Conservation (phyloP, 306 rosid species). For the Quercus agrifolia region DNA sequence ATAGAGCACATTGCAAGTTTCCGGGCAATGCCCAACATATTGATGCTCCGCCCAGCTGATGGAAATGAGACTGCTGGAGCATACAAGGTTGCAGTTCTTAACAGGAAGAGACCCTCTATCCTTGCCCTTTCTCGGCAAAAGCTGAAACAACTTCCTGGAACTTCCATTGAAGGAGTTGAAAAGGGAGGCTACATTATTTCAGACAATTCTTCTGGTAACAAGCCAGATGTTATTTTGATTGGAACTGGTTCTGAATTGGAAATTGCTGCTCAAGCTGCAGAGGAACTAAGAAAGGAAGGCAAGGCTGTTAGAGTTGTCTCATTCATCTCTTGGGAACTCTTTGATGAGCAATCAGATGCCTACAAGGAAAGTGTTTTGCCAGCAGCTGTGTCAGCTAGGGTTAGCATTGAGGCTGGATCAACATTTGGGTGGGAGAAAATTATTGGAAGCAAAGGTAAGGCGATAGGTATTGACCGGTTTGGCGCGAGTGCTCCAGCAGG, state of each 20-base stretch:
- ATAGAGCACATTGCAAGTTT: constrained; percentile 95
- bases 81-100: constrained; percentile 74
- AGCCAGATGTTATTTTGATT: constrained; percentile 89
- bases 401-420: constrained; percentile 94
- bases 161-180: constrained; percentile 83
- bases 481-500: constrained; percentile 99
- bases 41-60: constrained; percentile 98
- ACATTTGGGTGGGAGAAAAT: constrained; percentile 96
- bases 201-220: constrained; percentile 83
- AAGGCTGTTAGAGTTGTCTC: constrained; percentile 92
- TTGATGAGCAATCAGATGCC: constrained; percentile 73
- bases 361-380: constrained; percentile 98
- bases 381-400: constrained; percentile 80
- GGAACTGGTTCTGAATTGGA: constrained; percentile 98
- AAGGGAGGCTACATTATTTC: constrained; percentile 92
- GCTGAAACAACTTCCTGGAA: constrained; percentile 73
- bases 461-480: constrained; percentile 84
- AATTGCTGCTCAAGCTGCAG: constrained; percentile 86
- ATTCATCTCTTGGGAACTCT: constrained; percentile 90
- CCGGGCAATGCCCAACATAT: constrained; percentile 95
- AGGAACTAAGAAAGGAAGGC: constrained; percentile 87
- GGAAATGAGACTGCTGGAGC: constrained; percentile 99
- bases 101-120: constrained; percentile 89
- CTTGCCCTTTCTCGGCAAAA: constrained; percentile 97
- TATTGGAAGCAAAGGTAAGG: constrained; percentile 80